Evolutionary conservation across 306 rosid genomes (phyloP).

Genomic region (Sechiopsis laciniata): DNA sequence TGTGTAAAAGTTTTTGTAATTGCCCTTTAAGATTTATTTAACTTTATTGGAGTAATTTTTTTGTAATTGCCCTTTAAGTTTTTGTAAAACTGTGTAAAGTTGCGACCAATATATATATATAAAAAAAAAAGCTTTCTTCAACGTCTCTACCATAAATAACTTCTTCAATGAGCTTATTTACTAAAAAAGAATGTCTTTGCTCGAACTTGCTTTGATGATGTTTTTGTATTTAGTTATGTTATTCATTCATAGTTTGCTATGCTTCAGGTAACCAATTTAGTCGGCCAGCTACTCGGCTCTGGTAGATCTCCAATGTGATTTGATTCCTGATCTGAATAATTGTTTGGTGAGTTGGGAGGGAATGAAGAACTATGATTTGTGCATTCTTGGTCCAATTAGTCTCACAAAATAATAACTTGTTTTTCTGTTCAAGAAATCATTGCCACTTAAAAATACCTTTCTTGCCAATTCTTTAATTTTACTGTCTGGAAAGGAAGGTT

Average conservation of each 20-base stretch:
- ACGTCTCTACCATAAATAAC: too few relatives aligned
- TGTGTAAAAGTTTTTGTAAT: too few relatives aligned
- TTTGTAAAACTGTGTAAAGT: too few relatives aligned
- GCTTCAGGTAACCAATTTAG: constrained; percentile 24
- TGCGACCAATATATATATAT: too few relatives aligned
- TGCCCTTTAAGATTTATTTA: not conserved
- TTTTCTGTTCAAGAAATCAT: not conserved
- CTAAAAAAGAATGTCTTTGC: too few relatives aligned
- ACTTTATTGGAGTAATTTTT: too few relatives aligned
- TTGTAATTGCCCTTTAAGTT: too few relatives aligned
- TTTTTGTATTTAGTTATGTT: too few relatives aligned
- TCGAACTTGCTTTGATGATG: too few relatives aligned
- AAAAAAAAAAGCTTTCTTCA: too few relatives aligned
- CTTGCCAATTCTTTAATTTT: not conserved
- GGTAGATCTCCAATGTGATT: constrained; percentile 25
- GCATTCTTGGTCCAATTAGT: not conserved
- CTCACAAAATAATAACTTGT: not conserved
- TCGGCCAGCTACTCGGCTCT: constrained; percentile 26
- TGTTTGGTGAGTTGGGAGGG: not conserved
- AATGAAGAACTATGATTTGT: not conserved
- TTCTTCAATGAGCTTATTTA: too few relatives aligned
- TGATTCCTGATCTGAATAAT: not conserved
- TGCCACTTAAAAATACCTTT: not conserved
- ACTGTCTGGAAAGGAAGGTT: not conserved
- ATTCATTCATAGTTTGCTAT: too few relatives aligned